phyloP scores from a whole-genome alignment of 2,329 filamentous ascomycete species.

The Akanthomyces uredinophilus region DNA sequence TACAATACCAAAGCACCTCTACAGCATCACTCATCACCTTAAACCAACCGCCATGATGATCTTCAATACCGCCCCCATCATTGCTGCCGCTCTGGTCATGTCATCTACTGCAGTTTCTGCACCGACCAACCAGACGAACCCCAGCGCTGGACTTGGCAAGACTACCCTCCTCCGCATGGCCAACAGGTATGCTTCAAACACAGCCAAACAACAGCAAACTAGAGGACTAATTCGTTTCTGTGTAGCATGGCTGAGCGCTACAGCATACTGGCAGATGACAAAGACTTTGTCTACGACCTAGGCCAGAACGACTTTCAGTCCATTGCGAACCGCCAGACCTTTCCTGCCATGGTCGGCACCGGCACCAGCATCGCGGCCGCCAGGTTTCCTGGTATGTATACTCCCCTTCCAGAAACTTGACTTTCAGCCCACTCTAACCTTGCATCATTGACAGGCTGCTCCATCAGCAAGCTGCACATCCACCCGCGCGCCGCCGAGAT shows the following conservation, averaged over 20 bases:
- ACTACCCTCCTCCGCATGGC: slow-evolving; percentile 36
- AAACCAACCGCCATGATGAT: slow-evolving; percentile 27
- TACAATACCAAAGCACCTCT: background rate
- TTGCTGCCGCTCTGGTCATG: slow-evolving; percentile 36
- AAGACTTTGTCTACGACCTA: slow-evolving; percentile 48
- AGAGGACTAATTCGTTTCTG: slow-evolving; percentile 15
- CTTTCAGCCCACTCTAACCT: background rate
- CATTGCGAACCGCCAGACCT: slow-evolving; percentile 49
- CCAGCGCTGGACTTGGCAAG: slow-evolving; percentile 25
- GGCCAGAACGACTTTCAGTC: slow-evolving; percentile 42
- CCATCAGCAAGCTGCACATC: slow-evolving; percentile 53
- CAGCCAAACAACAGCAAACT: background rate
- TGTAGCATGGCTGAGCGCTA: slow-evolving; percentile 38
- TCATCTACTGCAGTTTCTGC: slow-evolving; percentile 13
- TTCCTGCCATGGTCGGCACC: slow-evolving; percentile 51
- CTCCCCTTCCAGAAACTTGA: background rate
- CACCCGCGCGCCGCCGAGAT: slow-evolving; percentile 51
- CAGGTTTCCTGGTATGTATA: slow-evolving; percentile 37
- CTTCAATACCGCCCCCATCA: slow-evolving; percentile 28
- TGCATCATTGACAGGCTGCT: slow-evolving; percentile 35
- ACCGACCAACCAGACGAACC: slow-evolving; percentile 1
- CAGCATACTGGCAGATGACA: slow-evolving; percentile 37
- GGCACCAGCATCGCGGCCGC: slow-evolving; percentile 47
- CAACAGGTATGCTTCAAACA: slow-evolving; percentile 28
- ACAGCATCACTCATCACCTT: background rate